Base-by-base conservation (phyloP, 2,329 filamentous ascomycete species). In the Beauveria australis region DNA sequence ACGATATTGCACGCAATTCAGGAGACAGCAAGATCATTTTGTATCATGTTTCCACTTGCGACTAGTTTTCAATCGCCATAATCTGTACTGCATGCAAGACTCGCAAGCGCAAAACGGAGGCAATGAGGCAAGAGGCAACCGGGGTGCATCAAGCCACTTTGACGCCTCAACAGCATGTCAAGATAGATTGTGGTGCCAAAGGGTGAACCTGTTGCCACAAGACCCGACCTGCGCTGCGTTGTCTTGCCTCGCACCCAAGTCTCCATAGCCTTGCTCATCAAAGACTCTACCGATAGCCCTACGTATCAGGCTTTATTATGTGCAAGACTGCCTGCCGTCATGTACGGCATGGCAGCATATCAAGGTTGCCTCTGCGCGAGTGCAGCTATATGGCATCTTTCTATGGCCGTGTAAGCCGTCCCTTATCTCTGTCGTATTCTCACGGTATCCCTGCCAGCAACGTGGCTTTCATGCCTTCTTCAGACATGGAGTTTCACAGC, bases 1-100 rank as follows among this genome's bases (percentile, higher is more conserved):
- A 33, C 10, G 55, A 41, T 49, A 58, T 58, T 46, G 55, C 55
- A 58, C 55, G 55, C 55, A 49, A 58, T 58, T 10, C 16, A 56
- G 28, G 1, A 49, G 41, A 16, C 26, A 40, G 19, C 49, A 16
- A 48, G 30, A 58, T 33, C 12, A 33, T 16, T 14, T 22, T 16
- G 12, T 18, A 49, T 58, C 44, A 51, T 26, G 46, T 49, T 58
- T 41, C 46, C 55, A 49, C 44, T 41, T 22, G 6, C 30, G 30
- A 49, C 55, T 58, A 19, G 33, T 22, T 41, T 12, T 1, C 12
- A 19, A 49, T 48, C 30, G 46, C 33, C 33, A 26, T 51, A 22
- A 22, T 22, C 22, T 22, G 22, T 22, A 49, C 8, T 51, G 49
- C 26, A 10, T 33, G 53, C 53, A 55, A 41, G 24, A 33, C 28